Percentiles rank a stretch among this genome's conserved stretches.
Conservation (phyloP, 768 basidiomycete species). For the Rhodotorula diobovata region DNA sequence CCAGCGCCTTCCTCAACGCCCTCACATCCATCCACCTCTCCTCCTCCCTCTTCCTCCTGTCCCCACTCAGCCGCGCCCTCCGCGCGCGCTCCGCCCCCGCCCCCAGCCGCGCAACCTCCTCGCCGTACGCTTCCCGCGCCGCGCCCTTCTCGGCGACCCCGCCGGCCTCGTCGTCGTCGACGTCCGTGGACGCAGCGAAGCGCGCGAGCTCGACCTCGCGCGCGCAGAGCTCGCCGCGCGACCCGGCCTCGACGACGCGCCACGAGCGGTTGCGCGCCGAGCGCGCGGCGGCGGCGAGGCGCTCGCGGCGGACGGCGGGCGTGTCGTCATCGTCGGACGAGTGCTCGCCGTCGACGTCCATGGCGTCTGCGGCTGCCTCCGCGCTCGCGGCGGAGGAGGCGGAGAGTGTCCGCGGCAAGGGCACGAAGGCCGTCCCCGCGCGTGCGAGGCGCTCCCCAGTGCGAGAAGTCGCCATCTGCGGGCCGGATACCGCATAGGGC, state of each 20-base stretch:
- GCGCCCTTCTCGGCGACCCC: neutral
- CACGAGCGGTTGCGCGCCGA: neutral
- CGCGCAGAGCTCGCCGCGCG: neutral
- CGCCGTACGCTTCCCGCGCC: neutral
- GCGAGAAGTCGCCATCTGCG: neutral
- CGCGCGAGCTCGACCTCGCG: neutral
- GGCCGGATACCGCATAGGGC: conserved; percentile 14
- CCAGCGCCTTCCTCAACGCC: too few relatives aligned
- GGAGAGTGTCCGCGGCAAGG: too few relatives aligned
- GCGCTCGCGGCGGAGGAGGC: neutral
- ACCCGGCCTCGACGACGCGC: neutral
- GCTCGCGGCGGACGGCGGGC: neutral
- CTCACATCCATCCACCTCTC: neutral
- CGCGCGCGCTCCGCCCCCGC: neutral
- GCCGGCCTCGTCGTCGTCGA: neutral
- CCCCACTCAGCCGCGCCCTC: neutral
- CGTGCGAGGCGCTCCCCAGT: neutral
- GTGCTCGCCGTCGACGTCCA: neutral
- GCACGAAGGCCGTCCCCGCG: neutral
- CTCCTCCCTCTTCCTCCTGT: neutral
- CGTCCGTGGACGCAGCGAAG: neutral
- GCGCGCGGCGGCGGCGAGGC: neutral
- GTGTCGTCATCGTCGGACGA: neutral
- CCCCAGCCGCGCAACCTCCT: neutral
- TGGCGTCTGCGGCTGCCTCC: neutral